A percentile compares a stretch with the other conserved stretches of the same genome.
Evolutionary conservation across 2,329 filamentous ascomycete genomes (phyloP).

Genomic region (Apiospora kogelbergensis): DNA sequence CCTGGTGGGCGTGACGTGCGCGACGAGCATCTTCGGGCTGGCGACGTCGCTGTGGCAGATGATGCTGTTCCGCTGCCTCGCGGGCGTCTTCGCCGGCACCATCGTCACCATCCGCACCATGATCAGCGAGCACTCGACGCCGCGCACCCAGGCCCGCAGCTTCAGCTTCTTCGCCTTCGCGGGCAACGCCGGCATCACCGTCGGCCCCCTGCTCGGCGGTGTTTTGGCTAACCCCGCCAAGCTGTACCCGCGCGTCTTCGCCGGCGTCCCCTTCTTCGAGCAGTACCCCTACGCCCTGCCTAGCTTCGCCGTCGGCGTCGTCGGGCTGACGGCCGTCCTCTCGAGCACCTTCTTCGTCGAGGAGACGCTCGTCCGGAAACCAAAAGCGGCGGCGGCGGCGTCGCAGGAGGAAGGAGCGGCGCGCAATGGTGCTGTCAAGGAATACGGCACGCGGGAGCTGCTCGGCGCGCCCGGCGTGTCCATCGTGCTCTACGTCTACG

Average conservation of each 20-base stretch:
- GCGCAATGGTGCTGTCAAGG: conserved; percentile 12
- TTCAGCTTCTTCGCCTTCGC: conserved; percentile 78
- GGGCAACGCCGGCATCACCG: conserved; percentile 71
- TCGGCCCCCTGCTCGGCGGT: conserved; percentile 71
- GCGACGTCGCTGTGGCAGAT: conserved; percentile 70
- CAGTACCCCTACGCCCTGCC: conserved; percentile 67
- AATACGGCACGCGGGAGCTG: conserved; percentile 49
- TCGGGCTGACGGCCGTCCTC: conserved; percentile 55
- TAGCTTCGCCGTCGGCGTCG: conserved; percentile 53
- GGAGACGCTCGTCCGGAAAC: conserved; percentile 51
- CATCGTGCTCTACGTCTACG: conserved; percentile 65
- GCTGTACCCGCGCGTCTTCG: conserved; percentile 62
- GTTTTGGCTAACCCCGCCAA: conserved; percentile 64
- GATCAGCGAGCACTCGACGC: conserved; percentile 71
- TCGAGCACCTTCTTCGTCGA: conserved; percentile 57
- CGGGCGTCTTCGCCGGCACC: conserved; percentile 72
- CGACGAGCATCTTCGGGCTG: conserved; percentile 67
- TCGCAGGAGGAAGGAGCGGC: conserved; percentile 16
- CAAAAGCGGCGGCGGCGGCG: conserved; percentile 22
- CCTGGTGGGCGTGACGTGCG: conserved; percentile 60
- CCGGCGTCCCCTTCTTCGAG: conserved; percentile 55
- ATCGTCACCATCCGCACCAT: conserved; percentile 75
- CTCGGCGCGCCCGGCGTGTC: conserved; percentile 63
- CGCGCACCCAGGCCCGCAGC: conserved; percentile 67
- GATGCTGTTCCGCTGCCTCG: conserved; percentile 69